Evolutionary conservation across 768 basidiomycete species (phyloP), one percentile per base, ranked within the genome.

Genomic region (Lyophyllum atratum): DNA sequence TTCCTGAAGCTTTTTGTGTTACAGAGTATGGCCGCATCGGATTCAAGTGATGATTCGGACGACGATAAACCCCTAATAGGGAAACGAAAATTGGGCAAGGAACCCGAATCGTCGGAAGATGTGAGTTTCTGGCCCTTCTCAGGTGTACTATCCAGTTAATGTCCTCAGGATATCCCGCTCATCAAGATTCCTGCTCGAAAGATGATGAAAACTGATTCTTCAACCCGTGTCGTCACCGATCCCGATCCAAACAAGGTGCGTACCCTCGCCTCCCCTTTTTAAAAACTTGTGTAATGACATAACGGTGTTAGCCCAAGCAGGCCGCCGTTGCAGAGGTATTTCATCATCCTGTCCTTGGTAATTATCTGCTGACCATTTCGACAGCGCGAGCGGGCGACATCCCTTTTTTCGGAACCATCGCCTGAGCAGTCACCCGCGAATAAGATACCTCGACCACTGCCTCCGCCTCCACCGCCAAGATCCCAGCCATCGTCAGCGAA

Each of bases 1-100:
- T 37, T 8, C 40, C 9, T 12, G 19, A 19, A 44, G 12, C 40
- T 9, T 14, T 24, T 44, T 8, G 31, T n/a, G 12, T 33, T 42
- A n/a, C 29, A 65, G 64, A 55, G 56, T 40, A 29, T 58, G 21
- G 46, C 56, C 2, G 37, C 37, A n/a, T 55, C 62, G 14, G 28
- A 34, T 6, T 50, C 50, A 24, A 61, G 54, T 7, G 31, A 55
- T 12, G 50, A 37, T 21, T 61, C 62, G 8, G 60, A 57, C 25
- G 58, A 63, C 29, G 60, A 58, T 44, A 47, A 42, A 22, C 62
- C 60, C 9, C 58, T 64, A 28, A 42, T 48, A 15, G n/a, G 45
- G 14, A 61, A 61, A 45, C 56, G 57, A n/a, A 59, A 62, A 28
- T 22, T 33, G n/a, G 33, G 34, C n/a, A 29, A 37, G 43, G 42